Conservation (phyloP, 2,329 filamentous ascomycete genomes). For the Macrophomina tecta region DNA sequence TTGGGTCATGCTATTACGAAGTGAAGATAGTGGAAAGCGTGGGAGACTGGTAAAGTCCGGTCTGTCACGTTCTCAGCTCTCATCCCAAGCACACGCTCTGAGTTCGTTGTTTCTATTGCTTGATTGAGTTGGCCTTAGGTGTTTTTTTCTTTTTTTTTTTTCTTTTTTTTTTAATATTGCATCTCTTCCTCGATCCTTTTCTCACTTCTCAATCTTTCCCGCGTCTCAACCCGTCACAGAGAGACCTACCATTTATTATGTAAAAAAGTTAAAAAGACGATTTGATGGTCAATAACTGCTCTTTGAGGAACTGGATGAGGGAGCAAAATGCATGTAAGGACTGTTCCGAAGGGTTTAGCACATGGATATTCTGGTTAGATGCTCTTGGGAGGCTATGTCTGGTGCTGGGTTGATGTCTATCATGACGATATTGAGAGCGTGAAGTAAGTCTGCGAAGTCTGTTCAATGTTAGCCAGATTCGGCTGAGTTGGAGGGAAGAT, state of each 20-base stretch:
- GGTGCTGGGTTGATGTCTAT: too few species aligned
- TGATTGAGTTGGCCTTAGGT: slow-evolving; percentile 10
- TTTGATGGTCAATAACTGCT: slow-evolving; percentile 1
- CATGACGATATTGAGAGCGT: too few species aligned
- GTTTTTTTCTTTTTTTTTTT: not conserved
- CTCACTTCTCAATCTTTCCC: not conserved
- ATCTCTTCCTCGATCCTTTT: slow-evolving; percentile 5
- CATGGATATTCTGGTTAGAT: not conserved
- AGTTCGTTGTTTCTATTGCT: not conserved
- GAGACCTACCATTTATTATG: slow-evolving; percentile 6
- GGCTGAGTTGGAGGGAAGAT: not conserved
- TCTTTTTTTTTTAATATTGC: not conserved
- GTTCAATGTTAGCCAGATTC: too few species aligned
- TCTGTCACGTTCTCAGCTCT: not conserved
- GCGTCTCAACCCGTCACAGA: not conserved
- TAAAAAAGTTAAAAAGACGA: slow-evolving; percentile 23
- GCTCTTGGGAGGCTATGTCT: not conserved
- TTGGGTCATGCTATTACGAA: not conserved
- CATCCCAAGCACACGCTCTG: not conserved
- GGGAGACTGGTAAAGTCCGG: not conserved
- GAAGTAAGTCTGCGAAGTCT: too few species aligned
- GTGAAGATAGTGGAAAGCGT: not conserved
- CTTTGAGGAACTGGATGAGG: too few species aligned
- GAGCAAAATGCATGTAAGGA: too few species aligned
- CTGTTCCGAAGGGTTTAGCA: too few species aligned